Percentiles rank a stretch among this genome's conserved stretches.
Conservation (phyloP, 176 grass and related monocot species). For the Rhynchospora breviuscula region DNA sequence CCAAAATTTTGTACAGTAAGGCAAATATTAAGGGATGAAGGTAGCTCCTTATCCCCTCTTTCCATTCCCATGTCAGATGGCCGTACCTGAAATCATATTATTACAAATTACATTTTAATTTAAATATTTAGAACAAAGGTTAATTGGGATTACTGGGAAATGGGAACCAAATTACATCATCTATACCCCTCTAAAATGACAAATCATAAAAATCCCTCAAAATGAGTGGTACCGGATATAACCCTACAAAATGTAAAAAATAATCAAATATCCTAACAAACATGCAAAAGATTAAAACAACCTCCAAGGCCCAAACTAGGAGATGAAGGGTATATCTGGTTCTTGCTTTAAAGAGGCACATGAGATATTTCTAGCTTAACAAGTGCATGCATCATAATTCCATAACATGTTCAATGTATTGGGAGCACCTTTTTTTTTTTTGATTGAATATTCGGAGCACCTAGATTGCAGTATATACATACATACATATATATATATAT, state of each 20-base stretch:
- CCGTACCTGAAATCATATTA: slow-evolving; percentile 48
- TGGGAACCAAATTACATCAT: background rate
- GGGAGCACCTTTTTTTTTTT: no score
- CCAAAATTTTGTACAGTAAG: slow-evolving; percentile 63
- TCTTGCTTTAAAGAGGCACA: background rate
- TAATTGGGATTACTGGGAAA: no score
- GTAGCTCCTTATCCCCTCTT: slow-evolving; percentile 65
- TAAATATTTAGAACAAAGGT: background rate
- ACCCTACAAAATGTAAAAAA: background rate
- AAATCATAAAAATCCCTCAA: background rate
- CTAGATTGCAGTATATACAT: no score
- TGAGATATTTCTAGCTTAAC: background rate
- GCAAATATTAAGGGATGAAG: slow-evolving; percentile 79
- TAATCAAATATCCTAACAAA: background rate
- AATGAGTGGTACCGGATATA: background rate
- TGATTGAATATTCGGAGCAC: no score
- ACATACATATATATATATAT: no score
- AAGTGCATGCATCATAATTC: background rate
- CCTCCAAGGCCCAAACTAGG: background rate
- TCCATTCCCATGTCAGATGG: slow-evolving; percentile 96
- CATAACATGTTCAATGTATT: no score
- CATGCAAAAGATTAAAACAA: no score
- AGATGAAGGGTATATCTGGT: background rate
- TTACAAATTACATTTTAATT: background rate
- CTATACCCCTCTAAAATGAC: no score